phyloP scores from a whole-genome alignment of 179 eudicot genomes.

The Sideroxylon spinosum region DNA sequence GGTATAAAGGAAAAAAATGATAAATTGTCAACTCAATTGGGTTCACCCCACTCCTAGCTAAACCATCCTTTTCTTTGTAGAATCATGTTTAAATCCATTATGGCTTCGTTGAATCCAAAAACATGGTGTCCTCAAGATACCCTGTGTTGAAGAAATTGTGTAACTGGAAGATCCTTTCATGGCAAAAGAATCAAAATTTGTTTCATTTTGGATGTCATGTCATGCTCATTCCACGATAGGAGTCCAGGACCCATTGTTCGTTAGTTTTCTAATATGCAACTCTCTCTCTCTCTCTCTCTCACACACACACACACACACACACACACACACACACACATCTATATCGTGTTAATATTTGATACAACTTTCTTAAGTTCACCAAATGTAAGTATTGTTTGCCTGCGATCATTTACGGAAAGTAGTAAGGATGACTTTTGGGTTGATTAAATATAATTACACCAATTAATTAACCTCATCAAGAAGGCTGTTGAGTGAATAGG shows the following conservation, averaged over 20 bases:
- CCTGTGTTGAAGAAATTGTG: neutral
- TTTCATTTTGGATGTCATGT: neutral
- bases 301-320: neutral
- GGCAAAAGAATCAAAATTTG: neutral
- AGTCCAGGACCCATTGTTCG: neutral
- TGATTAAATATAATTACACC: no score
- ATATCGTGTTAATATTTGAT: neutral
- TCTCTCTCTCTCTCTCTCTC: no score
- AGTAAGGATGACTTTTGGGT: no score
- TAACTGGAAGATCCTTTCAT: constrained; percentile 9
- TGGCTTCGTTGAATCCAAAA: constrained; percentile 16
- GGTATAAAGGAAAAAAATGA: neutral
- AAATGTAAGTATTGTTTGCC: no score
- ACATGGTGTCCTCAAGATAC: constrained; percentile 16
- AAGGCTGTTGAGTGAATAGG: no score
- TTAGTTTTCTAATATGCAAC: no score
- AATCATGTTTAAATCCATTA: neutral
- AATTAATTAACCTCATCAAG: no score
- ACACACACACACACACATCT: neutral
- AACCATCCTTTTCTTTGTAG: neutral
- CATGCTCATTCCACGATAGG: neutral
- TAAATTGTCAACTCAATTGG: neutral
- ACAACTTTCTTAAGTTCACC: no score
- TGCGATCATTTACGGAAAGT: no score
- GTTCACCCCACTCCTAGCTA: neutral